phyloP scores from a whole-genome alignment of 495 filamentous ascomycete species.

The Xylaria castorea region DNA sequence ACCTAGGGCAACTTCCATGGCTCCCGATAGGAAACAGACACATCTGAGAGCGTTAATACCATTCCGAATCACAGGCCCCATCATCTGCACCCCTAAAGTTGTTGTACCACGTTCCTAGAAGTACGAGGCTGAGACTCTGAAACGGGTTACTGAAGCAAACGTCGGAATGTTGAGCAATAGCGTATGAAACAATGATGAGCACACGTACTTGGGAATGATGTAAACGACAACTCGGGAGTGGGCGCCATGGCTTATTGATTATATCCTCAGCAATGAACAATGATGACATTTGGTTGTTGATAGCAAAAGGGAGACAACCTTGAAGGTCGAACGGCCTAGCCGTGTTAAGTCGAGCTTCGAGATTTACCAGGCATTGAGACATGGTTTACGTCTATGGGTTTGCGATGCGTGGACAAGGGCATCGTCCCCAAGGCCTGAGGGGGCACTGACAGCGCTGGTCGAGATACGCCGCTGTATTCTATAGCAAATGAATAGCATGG shows the following conservation, averaged over 20 bases:
- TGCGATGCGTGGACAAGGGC: too few species aligned
- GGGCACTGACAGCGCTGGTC: too few species aligned
- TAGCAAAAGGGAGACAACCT: slow-evolving; percentile 46
- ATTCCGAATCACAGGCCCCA: slow-evolving; percentile 44
- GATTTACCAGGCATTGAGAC: too few species aligned
- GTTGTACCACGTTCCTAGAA: slow-evolving; percentile 55
- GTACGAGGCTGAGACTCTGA: slow-evolving; percentile 41
- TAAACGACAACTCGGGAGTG: slow-evolving; percentile 52
- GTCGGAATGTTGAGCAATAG: slow-evolving; percentile 39
- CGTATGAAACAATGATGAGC: slow-evolving; percentile 43
- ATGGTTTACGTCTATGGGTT: too few species aligned
- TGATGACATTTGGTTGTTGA: slow-evolving; percentile 56
- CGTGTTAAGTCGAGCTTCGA: too few species aligned
- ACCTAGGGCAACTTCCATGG: slow-evolving; percentile 30
- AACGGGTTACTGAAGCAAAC: slow-evolving; percentile 41
- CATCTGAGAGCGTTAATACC: slow-evolving; percentile 52
- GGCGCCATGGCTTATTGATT: slow-evolving; percentile 65
- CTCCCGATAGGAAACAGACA: slow-evolving; percentile 40
- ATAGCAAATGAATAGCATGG: too few species aligned
- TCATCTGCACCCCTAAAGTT: slow-evolving; percentile 54
- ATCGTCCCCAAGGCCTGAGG: too few species aligned
- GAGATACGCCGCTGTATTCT: too few species aligned
- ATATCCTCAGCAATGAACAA: slow-evolving; percentile 54
- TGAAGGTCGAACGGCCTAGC: too few species aligned
- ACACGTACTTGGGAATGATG: slow-evolving; percentile 40